Base-by-base conservation (phyloP, 179 eudicot species). In the Vitellaria paradoxa region DNA sequence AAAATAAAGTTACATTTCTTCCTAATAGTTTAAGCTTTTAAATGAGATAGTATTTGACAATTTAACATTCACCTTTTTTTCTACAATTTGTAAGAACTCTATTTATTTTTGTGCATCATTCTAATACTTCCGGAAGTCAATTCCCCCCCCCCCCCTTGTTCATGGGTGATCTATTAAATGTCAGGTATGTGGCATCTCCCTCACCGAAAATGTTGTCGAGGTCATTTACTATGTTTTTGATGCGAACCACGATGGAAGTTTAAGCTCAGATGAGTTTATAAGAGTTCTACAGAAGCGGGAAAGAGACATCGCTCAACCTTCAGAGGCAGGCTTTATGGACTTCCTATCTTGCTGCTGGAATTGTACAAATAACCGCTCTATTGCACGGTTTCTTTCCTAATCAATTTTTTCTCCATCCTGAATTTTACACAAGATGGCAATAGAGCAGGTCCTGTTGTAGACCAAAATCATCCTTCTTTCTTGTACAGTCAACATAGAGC, bases 131-230 rank as follows among this genome's bases (percentile, higher is more conserved):
- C 14, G 14, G 13, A 53, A 1, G 15, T 59, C 8, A 68, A 18
- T 70, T 13, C 2, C 2, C 37, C 37, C 6, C 2, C 2, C 37
- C 37, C 6, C 6, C 62, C 24, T 76, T n/a, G 21, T 26, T 74
- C 65, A 63, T 42, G 17, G 21, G 15, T 50, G 49, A 49, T 63
- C 9, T 11, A 24, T 61, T 79, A 15, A n/a, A 26, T 64, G 40
- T 46, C 77, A 93, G 98, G 97, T 94, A 24, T 94, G 98, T 71
- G 94, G 97, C 40, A 85, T 94, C 65, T n/a, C 84, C 7, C 85
- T 94, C 40, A 83, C 86, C 0, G 86, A 89, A 68, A 91, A 91
- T 60, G 88, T 92, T 75, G 84, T 94, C 9, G 93, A 92, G 73
- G 75, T 94, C 53, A 86, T 94, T 77, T 92, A 85, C 82, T 85